These are phyloP conservation scores for Pogostemon cablin DNA, from an alignment of 257 asterid genomes.

Conservation along the genomic window DNA sequence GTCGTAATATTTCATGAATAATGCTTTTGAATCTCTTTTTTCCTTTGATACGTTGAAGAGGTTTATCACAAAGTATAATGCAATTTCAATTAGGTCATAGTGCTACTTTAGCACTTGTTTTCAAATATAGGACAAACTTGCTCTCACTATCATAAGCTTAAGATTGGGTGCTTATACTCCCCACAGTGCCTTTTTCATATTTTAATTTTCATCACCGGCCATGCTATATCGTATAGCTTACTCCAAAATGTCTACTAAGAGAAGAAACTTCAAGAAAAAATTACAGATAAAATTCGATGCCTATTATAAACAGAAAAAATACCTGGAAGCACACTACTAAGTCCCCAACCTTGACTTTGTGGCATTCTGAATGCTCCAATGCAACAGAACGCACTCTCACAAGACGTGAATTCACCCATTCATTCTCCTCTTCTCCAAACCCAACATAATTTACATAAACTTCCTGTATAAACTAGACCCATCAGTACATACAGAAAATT, in stretches of 20 bases:
- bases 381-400: constrained; percentile 78
- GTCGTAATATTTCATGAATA: neutral
- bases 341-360: constrained; percentile 71
- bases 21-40: neutral
- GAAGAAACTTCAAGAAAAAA: constrained; percentile 6
- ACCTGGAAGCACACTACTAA: constrained; percentile 91
- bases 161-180: neutral
- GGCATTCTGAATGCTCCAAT: constrained; percentile 79
- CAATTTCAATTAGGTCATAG: neutral
- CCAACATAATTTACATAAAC: constrained; percentile 78
- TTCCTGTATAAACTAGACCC: constrained; percentile 58
- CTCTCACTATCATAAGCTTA: neutral
- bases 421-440: constrained; percentile 79
- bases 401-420: constrained; percentile 70
- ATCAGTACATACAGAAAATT: constrained; percentile 23
- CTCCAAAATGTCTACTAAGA: constrained; percentile 5
- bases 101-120: neutral
- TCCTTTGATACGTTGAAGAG: neutral
- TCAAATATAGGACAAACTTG: neutral
- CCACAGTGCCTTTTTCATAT: neutral
- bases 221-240: neutral
- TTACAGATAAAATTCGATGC: neutral
- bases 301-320: constrained; percentile 10
- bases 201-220: neutral
- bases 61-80: neutral